phyloP scores from a whole-genome alignment of 371 early-diverging fungal genomes.

The Mortierella sp. region DNA sequence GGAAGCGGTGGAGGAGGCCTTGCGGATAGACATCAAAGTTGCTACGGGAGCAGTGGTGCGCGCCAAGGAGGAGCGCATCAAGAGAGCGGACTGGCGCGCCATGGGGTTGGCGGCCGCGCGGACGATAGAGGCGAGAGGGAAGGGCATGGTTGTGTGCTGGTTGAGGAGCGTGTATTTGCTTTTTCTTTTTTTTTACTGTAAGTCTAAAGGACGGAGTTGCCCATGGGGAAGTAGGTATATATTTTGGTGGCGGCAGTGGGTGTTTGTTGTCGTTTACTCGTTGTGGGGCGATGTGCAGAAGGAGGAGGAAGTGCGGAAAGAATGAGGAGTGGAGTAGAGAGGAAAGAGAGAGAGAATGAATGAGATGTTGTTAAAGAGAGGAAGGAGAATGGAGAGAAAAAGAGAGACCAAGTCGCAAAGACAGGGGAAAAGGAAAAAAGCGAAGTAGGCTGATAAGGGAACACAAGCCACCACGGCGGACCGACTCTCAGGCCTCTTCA shows the following conservation, averaged over 20 bases:
- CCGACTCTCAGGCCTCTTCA: background rate
- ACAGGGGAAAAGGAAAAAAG: background rate
- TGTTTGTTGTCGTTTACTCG: background rate
- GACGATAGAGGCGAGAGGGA: conserved; percentile 38
- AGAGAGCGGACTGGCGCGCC: conserved; percentile 37
- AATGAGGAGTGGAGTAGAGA: background rate
- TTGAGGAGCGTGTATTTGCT: background rate
- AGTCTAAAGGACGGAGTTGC: background rate
- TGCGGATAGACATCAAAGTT: conserved; percentile 44
- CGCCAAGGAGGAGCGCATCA: conserved; percentile 44
- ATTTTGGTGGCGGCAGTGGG: background rate
- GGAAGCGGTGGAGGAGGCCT: conserved; percentile 25
- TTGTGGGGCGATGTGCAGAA: background rate
- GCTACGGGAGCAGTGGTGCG: conserved; percentile 37
- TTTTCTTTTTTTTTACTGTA: background rate
- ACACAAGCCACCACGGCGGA: background rate
- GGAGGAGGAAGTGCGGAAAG: background rate
- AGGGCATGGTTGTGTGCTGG: conserved; percentile 36
- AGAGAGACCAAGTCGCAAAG: background rate
- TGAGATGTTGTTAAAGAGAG: background rate
- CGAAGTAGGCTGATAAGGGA: conserved; percentile 2
- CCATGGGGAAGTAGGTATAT: background rate
- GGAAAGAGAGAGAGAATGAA: background rate
- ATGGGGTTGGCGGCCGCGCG: conserved; percentile 29
- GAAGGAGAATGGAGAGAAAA: conserved; percentile 6